Conservation (phyloP, 2,329 filamentous ascomycete genomes). For the Exophiala sp. region DNA sequence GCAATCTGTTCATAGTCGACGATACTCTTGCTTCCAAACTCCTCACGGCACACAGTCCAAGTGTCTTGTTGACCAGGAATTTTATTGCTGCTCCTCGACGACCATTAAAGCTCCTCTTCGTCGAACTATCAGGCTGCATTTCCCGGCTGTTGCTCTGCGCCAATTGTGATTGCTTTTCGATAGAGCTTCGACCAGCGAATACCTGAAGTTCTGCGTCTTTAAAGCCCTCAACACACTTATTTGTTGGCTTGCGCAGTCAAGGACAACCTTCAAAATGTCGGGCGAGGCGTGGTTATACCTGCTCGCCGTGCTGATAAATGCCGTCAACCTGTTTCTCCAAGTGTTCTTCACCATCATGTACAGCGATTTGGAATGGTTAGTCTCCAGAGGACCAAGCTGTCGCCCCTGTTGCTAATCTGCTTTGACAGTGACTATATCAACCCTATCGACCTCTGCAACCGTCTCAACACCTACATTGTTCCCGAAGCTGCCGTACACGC, state of each 20-base stretch:
- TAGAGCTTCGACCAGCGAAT: neutral
- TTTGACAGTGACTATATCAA: conserved; percentile 91
- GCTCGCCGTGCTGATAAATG: conserved; percentile 96
- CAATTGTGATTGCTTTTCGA: neutral
- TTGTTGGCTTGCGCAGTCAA: conserved; percentile 5
- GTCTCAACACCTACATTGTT: conserved; percentile 98
- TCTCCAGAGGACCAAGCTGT: conserved; percentile 25
- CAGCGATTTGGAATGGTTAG: conserved; percentile 97
- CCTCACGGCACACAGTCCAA: too few species aligned
- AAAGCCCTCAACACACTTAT: neutral
- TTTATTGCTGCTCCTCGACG: too few species aligned
- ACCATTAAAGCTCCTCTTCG: too few species aligned
- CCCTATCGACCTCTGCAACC: conserved; percentile 99
- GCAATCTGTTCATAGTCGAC: too few species aligned
- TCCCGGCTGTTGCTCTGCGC: neutral
- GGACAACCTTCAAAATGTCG: conserved; percentile 64
- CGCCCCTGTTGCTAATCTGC: conserved; percentile 26
- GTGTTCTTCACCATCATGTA: conserved; percentile 99
- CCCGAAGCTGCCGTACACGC: conserved; percentile 97
- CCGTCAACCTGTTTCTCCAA: conserved; percentile 98
- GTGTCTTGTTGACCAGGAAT: too few species aligned
- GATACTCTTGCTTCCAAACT: too few species aligned
- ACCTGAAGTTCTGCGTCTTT: neutral
- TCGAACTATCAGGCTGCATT: neutral
- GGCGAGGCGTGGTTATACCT: conserved; percentile 98